Conservation (phyloP, 768 basidiomycete species). For the Candolleomyces efflorescens region DNA sequence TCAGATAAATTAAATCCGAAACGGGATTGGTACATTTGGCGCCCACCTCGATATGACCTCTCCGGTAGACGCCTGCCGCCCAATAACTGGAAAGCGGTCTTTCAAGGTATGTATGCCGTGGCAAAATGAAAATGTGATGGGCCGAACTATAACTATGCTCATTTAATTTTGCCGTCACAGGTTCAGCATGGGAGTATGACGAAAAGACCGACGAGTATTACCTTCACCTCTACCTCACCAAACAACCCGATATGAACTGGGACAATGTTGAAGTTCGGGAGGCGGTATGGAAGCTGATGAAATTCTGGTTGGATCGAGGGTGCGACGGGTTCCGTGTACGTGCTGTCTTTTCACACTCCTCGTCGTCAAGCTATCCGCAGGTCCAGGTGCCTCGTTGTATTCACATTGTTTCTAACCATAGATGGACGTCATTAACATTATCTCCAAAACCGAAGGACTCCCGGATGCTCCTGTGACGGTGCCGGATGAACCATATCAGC, state of each 20-base stretch:
- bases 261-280: conserved; percentile 58
- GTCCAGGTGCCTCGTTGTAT: no score
- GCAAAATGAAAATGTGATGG: no score
- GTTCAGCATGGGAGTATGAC: conserved; percentile 71
- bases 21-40: conserved; percentile 78
- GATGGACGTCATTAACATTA: conserved; percentile 72
- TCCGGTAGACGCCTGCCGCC: conserved; percentile 56
- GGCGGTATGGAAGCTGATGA: conserved; percentile 61
- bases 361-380: not conserved
- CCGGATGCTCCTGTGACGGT: conserved; percentile 63
- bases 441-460: conserved; percentile 58
- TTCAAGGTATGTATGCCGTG: conserved; percentile 43
- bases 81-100: conserved; percentile 69
- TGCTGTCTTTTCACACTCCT: conserved; percentile 4
- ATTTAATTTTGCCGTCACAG: conserved; percentile 23
- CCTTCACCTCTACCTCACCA: conserved; percentile 59
- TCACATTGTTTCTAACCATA: conserved; percentile 14
- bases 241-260: conserved; percentile 80
- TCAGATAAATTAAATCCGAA: conserved; percentile 51
- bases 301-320: conserved; percentile 71
- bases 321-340: conserved; percentile 72
- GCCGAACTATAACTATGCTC: no score
- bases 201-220: conserved; percentile 64
- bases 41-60: conserved; percentile 48
- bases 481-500: conserved; percentile 48